phyloP scores from a whole-genome alignment of 495 filamentous ascomycete species.

The Penicillium diatomitis region DNA sequence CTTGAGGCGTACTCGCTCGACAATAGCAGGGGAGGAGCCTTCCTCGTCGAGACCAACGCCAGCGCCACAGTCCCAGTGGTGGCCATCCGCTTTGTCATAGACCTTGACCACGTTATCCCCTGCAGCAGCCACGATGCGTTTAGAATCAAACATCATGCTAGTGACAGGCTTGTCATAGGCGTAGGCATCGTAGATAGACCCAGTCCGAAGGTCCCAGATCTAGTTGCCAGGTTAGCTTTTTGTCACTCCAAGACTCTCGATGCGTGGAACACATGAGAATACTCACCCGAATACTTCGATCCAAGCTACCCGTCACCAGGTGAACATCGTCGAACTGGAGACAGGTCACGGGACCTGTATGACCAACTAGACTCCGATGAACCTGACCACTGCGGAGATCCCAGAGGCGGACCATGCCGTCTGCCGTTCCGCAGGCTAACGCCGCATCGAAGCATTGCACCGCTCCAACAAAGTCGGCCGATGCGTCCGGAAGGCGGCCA shows the following conservation, averaged over 20 bases:
- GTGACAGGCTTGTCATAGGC: slow-evolving; percentile 91
- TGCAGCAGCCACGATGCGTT: slow-evolving; percentile 83
- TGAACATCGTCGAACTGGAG: slow-evolving; percentile 96
- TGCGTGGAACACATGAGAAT: neutral
- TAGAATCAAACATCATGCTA: slow-evolving; percentile 94
- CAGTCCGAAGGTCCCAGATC: slow-evolving; percentile 98
- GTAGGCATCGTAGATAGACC: slow-evolving; percentile 91
- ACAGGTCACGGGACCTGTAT: slow-evolving; percentile 91
- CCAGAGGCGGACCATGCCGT: slow-evolving; percentile 97
- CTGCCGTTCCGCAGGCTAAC: slow-evolving; percentile 93
- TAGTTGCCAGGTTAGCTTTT: slow-evolving; percentile 20
- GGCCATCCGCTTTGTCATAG: slow-evolving; percentile 92
- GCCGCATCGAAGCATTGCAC: slow-evolving; percentile 96
- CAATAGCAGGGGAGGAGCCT: slow-evolving; percentile 51
- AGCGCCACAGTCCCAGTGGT: slow-evolving; percentile 95
- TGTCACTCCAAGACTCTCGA: too few species aligned
- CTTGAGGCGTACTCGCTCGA: slow-evolving; percentile 82
- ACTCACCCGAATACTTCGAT: slow-evolving; percentile 89
- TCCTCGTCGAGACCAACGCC: slow-evolving; percentile 57
- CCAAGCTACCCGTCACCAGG: slow-evolving; percentile 86
- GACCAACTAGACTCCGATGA: slow-evolving; percentile 88
- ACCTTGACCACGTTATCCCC: slow-evolving; percentile 92
- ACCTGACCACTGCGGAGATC: slow-evolving; percentile 95
- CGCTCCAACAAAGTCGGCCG: slow-evolving; percentile 89
- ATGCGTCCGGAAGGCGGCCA: slow-evolving; percentile 52